A percentile compares a stretch with the other conserved stretches of the same genome.
Conservation (phyloP, 148 eudicot species). For the Vaccinium myrtillus region DNA sequence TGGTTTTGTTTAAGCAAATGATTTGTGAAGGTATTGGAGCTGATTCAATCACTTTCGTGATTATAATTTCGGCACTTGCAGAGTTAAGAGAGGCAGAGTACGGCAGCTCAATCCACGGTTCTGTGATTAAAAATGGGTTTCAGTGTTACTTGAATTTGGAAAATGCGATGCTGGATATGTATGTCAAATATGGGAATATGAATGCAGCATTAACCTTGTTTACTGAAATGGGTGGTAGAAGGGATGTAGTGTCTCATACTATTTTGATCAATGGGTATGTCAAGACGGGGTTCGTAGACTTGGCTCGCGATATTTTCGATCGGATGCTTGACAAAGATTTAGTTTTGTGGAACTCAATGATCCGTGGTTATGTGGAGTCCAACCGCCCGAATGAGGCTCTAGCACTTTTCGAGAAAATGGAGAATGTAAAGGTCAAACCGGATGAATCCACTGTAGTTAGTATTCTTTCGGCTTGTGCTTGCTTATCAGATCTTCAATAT, state of each 20-base stretch:
- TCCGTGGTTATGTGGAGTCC: conserved; percentile 18
- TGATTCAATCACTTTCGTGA: conserved; percentile 22
- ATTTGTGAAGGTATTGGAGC: conserved; percentile 1
- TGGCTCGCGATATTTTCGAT: conserved; percentile 23
- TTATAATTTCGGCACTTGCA: conserved; percentile 17
- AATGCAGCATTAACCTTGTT: conserved; percentile 14
- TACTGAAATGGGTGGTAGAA: conserved; percentile 17
- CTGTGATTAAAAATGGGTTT: conserved; percentile 17
- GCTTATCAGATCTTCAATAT: conserved; percentile 19
- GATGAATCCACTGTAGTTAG: conserved; percentile 18
- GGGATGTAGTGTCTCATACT: conserved; percentile 20
- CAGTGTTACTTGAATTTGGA: conserved; percentile 9
- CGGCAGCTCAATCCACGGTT: conserved; percentile 18
- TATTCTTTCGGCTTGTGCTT: conserved; percentile 25
- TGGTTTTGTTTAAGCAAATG: conserved; percentile 22
- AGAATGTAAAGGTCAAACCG: conserved; percentile 10
- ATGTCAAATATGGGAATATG: conserved; percentile 16
- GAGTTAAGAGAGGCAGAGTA: neutral
- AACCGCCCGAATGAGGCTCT: conserved; percentile 19
- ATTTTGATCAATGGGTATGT: conserved; percentile 24
- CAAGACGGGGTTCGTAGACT: conserved; percentile 10
- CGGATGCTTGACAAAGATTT: conserved; percentile 17
- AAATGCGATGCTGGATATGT: conserved; percentile 22
- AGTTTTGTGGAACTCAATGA: conserved; percentile 30
- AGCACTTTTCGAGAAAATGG: conserved; percentile 22